Evolutionary conservation across 2,329 filamentous ascomycete species (phyloP).

Genomic region (Fusarium staphyleae): DNA sequence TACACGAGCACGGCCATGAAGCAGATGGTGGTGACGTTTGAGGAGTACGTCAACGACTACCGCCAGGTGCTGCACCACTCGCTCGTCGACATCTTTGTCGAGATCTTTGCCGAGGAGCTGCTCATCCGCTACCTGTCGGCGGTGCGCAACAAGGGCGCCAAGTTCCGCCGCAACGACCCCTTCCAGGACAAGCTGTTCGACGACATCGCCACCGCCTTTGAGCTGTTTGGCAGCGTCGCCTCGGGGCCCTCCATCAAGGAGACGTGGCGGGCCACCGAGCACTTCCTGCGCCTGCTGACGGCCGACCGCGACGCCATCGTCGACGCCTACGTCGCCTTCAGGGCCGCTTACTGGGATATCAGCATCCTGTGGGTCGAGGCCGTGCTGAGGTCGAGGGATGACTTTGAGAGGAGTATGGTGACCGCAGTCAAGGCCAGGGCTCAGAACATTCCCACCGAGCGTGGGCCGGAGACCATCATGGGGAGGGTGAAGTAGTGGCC

Average conservation of each 20-base stretch:
- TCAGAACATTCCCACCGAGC: slow-evolving; percentile 81
- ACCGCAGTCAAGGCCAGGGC: slow-evolving; percentile 87
- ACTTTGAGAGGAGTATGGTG: slow-evolving; percentile 91
- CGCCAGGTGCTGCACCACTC: slow-evolving; percentile 82
- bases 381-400: slow-evolving; percentile 83
- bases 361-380: slow-evolving; percentile 96
- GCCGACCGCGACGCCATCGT: slow-evolving; percentile 76
- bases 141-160: slow-evolving; percentile 88
- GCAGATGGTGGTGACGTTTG: slow-evolving; percentile 92
- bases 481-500: slow-evolving; percentile 79
- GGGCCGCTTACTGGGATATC: slow-evolving; percentile 88
- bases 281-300: slow-evolving; percentile 80
- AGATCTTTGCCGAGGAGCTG: slow-evolving; percentile 91
- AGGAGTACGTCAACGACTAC: slow-evolving; percentile 94
- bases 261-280: slow-evolving; percentile 91
- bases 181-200: slow-evolving; percentile 94
- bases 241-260: slow-evolving; percentile 78
- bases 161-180: slow-evolving; percentile 85
- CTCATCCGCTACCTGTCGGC: slow-evolving; percentile 83
- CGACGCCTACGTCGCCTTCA: slow-evolving; percentile 83
- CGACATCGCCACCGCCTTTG: slow-evolving; percentile 88
- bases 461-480: slow-evolving; percentile 93
- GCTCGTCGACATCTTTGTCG: slow-evolving; percentile 88
- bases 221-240: slow-evolving; percentile 79
- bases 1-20: slow-evolving; percentile 88